phyloP scores from a whole-genome alignment of 805 yeast species.

The Wickerhamomyces queroliae region DNA sequence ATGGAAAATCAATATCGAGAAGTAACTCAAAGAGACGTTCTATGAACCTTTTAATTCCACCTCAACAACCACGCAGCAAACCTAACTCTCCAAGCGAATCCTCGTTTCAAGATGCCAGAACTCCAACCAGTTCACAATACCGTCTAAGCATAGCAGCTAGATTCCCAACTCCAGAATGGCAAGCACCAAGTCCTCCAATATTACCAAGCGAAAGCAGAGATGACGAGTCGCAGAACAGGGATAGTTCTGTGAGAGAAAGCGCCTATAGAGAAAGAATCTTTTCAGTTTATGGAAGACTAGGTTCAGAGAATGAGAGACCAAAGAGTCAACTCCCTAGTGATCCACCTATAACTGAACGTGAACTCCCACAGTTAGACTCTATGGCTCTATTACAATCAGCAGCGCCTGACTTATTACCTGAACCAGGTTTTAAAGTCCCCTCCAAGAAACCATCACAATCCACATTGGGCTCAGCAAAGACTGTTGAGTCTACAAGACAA shows the following conservation, averaged over 20 bases:
- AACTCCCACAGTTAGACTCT: neutral
- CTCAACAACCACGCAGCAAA: neutral
- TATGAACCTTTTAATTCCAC: neutral
- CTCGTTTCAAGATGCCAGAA: neutral
- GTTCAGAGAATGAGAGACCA: neutral
- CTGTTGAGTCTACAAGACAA: conserved; percentile 7
- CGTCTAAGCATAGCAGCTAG: neutral
- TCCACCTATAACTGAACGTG: neutral
- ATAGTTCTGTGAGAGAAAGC: no score
- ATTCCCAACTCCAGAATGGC: neutral
- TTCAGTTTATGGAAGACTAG: neutral
- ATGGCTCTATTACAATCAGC: neutral
- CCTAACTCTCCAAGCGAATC: neutral
- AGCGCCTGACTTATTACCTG: neutral
- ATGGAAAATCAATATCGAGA: neutral
- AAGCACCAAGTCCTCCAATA: neutral
- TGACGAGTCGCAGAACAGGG: neutral
- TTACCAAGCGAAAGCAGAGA: neutral
- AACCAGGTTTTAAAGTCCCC: neutral
- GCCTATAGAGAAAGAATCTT: neutral
- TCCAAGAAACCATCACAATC: conserved; percentile 1
- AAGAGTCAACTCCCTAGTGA: neutral
- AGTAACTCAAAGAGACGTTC: neutral
- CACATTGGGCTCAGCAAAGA: conserved; percentile 7
- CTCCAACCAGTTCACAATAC: neutral